Conservation (phyloP, 1,284 basidiomycete genomes). For the Leccinum subfulvum region DNA sequence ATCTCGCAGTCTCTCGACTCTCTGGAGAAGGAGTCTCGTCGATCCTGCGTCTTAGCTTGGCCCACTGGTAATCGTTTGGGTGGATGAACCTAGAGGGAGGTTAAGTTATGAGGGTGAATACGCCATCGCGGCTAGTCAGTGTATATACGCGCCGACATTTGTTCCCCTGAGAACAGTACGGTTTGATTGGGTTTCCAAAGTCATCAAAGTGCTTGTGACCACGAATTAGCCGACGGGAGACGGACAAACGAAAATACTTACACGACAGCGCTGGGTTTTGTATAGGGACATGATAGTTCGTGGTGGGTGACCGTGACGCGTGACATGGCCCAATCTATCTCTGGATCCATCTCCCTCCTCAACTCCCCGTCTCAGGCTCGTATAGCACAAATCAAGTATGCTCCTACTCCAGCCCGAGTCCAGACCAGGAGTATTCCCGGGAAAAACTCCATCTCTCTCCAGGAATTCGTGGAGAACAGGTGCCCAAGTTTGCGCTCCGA, state of each 20-base stretch:
- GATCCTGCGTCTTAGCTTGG: slow-evolving; percentile 27
- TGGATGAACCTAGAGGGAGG: slow-evolving; percentile 48
- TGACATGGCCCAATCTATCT: slow-evolving; percentile 16
- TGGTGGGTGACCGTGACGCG: slow-evolving; percentile 28
- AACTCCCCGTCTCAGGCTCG: slow-evolving; percentile 22
- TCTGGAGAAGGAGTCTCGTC: slow-evolving; percentile 18
- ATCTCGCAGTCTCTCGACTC: slow-evolving; percentile 18
- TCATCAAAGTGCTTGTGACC: slow-evolving; percentile 44
- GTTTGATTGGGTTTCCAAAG: slow-evolving; percentile 39
- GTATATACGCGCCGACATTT: slow-evolving; percentile 44
- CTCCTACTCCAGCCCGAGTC: slow-evolving; percentile 40
- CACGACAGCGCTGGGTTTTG: slow-evolving; percentile 49
- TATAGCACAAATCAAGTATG: slow-evolving; percentile 30
- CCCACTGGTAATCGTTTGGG: slow-evolving; percentile 47
- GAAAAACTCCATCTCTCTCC: slow-evolving; percentile 39
- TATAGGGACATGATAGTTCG: slow-evolving; percentile 31
- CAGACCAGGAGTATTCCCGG: slow-evolving; percentile 33
- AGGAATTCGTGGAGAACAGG: slow-evolving; percentile 51
- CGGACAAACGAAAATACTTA: slow-evolving; percentile 27
- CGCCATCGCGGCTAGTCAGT: slow-evolving; percentile 9
- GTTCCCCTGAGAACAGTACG: slow-evolving; percentile 45
- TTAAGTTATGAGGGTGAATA: slow-evolving; percentile 9
- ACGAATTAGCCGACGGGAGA: slow-evolving; percentile 12
- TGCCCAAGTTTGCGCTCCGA: slow-evolving; percentile 56
- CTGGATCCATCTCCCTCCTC: slow-evolving; percentile 29